A percentile compares a stretch with the other conserved stretches of the same genome.
Evolutionary conservation across 176 grass and related monocot genomes (phyloP).

Genomic region (Leersia perrieri): DNA sequence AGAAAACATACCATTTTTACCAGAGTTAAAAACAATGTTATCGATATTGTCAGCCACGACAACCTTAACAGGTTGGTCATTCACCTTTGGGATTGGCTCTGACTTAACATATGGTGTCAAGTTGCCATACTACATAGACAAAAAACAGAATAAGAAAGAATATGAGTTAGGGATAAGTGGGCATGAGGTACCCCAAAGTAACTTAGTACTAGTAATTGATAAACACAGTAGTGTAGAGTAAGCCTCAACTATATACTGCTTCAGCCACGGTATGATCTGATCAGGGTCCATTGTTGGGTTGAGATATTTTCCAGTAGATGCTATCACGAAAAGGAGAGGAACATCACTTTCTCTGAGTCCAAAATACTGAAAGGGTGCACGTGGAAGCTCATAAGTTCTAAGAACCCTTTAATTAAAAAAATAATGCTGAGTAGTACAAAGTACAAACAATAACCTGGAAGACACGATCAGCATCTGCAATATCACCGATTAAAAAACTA

Average conservation of each 20-base stretch:
- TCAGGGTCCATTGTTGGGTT: conserved; percentile 65
- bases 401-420: neutral
- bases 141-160: conserved; percentile 16
- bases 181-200: conserved; percentile 20
- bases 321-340: conserved; percentile 68
- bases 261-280: conserved; percentile 73
- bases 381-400: conserved; percentile 8
- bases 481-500: conserved; percentile 83
- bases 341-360: conserved; percentile 70
- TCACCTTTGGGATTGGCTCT: conserved; percentile 71
- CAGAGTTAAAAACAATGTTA: conserved; percentile 68
- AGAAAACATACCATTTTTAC: conserved; percentile 70
- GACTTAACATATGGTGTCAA: conserved; percentile 72
- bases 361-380: conserved; percentile 60
- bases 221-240: conserved; percentile 13
- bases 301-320: conserved; percentile 64
- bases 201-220: neutral
- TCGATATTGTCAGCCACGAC: conserved; percentile 69
- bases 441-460: conserved; percentile 61
- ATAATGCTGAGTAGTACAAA: conserved; percentile 6
- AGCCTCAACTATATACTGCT: conserved; percentile 76
- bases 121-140: conserved; percentile 59
- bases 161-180: conserved; percentile 13
- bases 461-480: conserved; percentile 49
- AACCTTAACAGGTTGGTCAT: conserved; percentile 73